Evolutionary conservation across 1,139 yeast species (phyloP).

Genomic region (Diutina pseudorugosa): DNA sequence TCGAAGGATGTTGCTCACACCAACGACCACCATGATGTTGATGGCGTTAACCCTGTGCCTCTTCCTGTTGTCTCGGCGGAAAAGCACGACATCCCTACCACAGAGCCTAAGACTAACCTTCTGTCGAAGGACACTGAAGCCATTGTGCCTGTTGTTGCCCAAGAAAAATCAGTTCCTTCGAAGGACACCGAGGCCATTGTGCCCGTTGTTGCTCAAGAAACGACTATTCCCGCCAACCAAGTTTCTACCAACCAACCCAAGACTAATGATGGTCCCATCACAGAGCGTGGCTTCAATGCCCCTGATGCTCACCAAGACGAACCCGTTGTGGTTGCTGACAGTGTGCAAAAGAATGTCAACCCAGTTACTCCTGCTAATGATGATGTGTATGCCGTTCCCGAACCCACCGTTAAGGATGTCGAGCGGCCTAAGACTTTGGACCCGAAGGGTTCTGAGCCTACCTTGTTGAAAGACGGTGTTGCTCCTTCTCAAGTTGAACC

Average conservation of each 20-base stretch:
- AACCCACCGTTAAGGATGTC: neutral
- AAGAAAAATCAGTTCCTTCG: neutral
- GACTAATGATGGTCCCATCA: neutral
- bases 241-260: neutral
- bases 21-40: neutral
- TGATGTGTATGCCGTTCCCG: neutral
- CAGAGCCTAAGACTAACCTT: neutral
- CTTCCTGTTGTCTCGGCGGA: neutral
- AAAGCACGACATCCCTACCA: neutral
- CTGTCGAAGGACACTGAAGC: too few species aligned
- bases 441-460: neutral
- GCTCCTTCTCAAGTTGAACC: neutral
- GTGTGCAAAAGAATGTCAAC: neutral
- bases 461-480: neutral
- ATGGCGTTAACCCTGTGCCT: neutral
- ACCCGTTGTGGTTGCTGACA: neutral
- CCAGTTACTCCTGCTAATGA: neutral
- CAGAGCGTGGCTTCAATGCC: neutral
- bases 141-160: neutral
- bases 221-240: too few species aligned
- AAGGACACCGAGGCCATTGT: neutral
- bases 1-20: neutral
- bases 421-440: slow-evolving; percentile 1
- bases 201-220: neutral
- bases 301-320: neutral